phyloP scores from a whole-genome alignment of 495 filamentous ascomycete genomes.

The Aspergillus leporis region DNA sequence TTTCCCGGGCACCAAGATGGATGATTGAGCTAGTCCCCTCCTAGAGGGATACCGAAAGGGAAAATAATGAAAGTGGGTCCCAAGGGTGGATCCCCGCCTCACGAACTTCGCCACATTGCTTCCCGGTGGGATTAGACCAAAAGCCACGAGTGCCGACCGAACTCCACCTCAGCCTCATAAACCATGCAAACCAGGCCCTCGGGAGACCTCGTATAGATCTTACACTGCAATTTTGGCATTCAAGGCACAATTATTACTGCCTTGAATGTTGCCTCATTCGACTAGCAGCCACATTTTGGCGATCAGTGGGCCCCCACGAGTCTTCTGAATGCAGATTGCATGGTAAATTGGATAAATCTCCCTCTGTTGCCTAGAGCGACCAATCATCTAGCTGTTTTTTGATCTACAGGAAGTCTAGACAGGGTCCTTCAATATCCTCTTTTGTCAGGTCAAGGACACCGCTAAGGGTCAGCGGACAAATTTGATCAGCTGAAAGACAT shows the following conservation, averaged over 20 bases:
- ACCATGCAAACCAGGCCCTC: neutral
- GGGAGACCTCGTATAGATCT: too few relatives aligned
- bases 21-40: too few relatives aligned
- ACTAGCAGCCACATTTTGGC: neutral
- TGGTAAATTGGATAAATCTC: neutral
- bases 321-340: neutral
- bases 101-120: neutral
- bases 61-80: neutral
- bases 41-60: neutral
- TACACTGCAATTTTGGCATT: too few relatives aligned
- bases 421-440: neutral
- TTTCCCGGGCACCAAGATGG: too few relatives aligned
- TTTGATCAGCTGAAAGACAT: too few relatives aligned
- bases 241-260: neutral
- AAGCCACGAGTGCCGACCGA: too few relatives aligned
- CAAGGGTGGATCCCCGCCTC: neutral
- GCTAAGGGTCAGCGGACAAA: too few relatives aligned
- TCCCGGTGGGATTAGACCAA: too few relatives aligned
- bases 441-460: neutral
- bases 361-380: neutral
- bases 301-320: neutral
- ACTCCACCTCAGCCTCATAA: neutral
- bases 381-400: neutral
- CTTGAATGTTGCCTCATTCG: neutral
- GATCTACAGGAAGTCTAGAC: neutral